Base-by-base conservation (phyloP, 371 early-diverging fungal genomes). In the Encephalitozoon intestinalis region DNA sequence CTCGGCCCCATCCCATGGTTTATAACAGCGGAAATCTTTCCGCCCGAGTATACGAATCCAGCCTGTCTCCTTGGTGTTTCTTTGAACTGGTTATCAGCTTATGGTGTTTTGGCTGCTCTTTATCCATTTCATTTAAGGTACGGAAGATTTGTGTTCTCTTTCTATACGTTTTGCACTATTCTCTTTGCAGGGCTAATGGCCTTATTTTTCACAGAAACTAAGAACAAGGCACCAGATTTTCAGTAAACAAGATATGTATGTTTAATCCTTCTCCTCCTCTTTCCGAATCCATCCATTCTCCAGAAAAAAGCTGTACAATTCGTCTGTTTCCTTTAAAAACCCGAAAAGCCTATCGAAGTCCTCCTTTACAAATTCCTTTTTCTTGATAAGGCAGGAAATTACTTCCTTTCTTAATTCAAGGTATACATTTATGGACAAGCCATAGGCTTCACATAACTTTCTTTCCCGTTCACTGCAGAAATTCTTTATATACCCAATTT, bases 21-120 rank as follows among this genome's bases (percentile, higher is more conserved):
- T 72, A 88, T 93, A 75, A 88, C 88, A 15, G 88, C 90, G 0
- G 93, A 92, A 82, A 78, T 92, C 15, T 91, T 92, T 46, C 90
- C 90, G 34, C 21, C 25, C 6, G 66, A 78, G 30, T 79, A 79
- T 37, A 1, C 34, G 40, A 28, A 5, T 18, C 15, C 79, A 53
- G 76, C 68, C 26, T n/a, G 31, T 0, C 43, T 43, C 6, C 8
- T 79, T 1, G 26, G 58, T 28, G 44, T 69, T n/a, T 58, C 50
- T 7, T 40, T 67, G 28, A 77, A 77, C 39, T 77, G 78, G 78
- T 2, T 77, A 0, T 67, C 73, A 41, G 78, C 78, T 50, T 77
- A 70, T 51, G 28, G 63, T 31, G 28, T 63, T 11, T 28, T 71
- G 34, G 25, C 50, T 30, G 34, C 46, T 43, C 44, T 46, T 39